Base-by-base conservation (phyloP, 305 asterid species). In the Solanum hybrid region DNA sequence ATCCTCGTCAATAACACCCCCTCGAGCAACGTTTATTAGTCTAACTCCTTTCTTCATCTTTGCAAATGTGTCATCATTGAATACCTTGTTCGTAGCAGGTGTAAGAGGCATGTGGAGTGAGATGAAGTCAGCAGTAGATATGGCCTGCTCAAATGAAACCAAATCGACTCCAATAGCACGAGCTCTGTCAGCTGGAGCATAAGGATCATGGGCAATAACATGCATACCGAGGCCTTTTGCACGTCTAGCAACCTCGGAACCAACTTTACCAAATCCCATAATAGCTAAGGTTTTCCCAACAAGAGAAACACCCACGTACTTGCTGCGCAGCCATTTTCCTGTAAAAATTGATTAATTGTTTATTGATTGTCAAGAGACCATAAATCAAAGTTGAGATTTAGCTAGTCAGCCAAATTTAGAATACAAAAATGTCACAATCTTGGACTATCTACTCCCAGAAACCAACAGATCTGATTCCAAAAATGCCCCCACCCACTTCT, bases 51-150 rank as follows among this genome's bases (percentile, higher is more conserved):
- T 97, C 95, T 94, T 97, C 99, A 96, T 94, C 94, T 96, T 97
- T 22, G 93, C 92, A 83, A 97, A 97, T 0, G 97, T 96, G 29
- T 94, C 95, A 16, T 97, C 99, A 37, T 96, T 97, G 86, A 97
- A 94, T 34, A 97, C 64, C 95, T 97, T 96, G 89, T 91, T 87
- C n/a, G 99, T 97, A n/a, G 96, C 87, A 22, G 98, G 96, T 82
- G 99, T 97, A 18, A 97, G 99, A 86, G 99, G 99, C 98, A 97
- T 97, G 93, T 97, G 99, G 88, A 97, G 99, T 13, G 99, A 96
- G 76, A 97, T 77, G 77, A 97, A 97, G 91, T 97, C 95, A 2
- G 99, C 98, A 12, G 95, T 94, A 33, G 96, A 87, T 89, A 97
- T 88, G 79, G 99, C 99, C 89, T 95, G 92, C 90, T 97, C 98